These are phyloP conservation scores for Fusarium setosum DNA, from an alignment of 2,329 filamentous ascomycete genomes.

Conservation along the genomic window DNA sequence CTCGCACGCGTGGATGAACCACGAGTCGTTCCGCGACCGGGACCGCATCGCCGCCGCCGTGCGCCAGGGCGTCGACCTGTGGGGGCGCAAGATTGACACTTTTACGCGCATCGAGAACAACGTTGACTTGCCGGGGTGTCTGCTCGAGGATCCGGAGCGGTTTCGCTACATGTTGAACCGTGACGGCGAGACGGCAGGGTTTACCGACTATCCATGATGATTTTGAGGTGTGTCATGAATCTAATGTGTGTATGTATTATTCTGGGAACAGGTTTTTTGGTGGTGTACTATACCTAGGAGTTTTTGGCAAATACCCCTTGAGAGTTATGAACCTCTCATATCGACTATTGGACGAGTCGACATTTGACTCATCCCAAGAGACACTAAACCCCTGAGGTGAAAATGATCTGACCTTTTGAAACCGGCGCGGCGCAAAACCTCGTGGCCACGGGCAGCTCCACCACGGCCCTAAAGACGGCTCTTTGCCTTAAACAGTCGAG, in stretches of 20 bases:
- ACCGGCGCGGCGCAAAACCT: neutral
- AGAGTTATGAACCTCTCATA: neutral
- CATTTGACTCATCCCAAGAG: neutral
- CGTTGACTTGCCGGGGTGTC: conserved; percentile 62
- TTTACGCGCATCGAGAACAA: conserved; percentile 63
- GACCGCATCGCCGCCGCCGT: conserved; percentile 63
- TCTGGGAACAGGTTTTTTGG: too few species aligned
- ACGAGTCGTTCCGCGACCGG: conserved; percentile 57
- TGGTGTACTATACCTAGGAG: neutral
- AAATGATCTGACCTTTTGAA: conserved; percentile 3
- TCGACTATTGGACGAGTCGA: neutral
- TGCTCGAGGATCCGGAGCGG: conserved; percentile 52
- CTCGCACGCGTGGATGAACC: conserved; percentile 66
- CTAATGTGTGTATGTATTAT: neutral
- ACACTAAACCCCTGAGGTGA: neutral
- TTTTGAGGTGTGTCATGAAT: neutral
- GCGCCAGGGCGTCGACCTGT: conserved; percentile 64
- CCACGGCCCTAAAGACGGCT: neutral
- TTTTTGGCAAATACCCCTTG: conserved; percentile 6
- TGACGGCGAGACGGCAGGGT: conserved; percentile 59
- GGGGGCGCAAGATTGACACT: conserved; percentile 59
- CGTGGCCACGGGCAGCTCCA: conserved; percentile 1
- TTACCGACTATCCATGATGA: conserved; percentile 56
- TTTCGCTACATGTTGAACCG: conserved; percentile 60
- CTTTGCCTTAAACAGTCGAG: neutral